Conservation (phyloP, 106 monocot genomes). For the Dendrobium nobile region DNA sequence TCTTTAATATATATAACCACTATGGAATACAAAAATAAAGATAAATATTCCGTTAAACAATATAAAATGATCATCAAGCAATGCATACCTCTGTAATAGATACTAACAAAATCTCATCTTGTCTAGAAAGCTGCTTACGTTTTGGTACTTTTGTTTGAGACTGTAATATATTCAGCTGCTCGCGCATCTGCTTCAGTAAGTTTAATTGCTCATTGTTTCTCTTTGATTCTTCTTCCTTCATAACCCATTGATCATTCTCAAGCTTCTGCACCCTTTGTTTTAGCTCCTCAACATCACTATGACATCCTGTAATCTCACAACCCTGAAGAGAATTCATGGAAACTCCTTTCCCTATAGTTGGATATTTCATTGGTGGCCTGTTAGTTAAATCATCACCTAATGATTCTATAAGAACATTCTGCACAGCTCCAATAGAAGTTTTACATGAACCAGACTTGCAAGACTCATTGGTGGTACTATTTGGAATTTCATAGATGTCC, state of each 20-base stretch:
- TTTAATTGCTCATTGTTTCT: slow-evolving; percentile 20
- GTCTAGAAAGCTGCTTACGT: slow-evolving; percentile 6
- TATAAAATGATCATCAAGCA: neutral
- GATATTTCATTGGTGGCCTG: neutral
- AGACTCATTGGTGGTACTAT: neutral
- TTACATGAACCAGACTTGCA: neutral
- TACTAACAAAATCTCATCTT: slow-evolving; percentile 10
- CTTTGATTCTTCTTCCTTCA: slow-evolving; percentile 16
- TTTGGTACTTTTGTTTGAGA: slow-evolving; percentile 9
- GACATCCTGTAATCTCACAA: too few relatives aligned
- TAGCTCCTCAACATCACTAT: slow-evolving; percentile 16
- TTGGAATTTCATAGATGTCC: slow-evolving; percentile 20
- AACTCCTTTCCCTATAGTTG: neutral
- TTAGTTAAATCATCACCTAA: neutral
- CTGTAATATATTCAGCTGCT: slow-evolving; percentile 25
- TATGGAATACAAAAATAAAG: neutral
- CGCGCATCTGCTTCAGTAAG: slow-evolving; percentile 20
- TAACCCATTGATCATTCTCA: slow-evolving; percentile 21
- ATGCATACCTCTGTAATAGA: slow-evolving; percentile 30
- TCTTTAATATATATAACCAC: neutral
- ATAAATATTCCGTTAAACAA: neutral
- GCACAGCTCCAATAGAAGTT: neutral
- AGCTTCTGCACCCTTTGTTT: slow-evolving; percentile 24
- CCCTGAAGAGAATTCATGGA: neutral
- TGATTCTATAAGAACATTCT: slow-evolving; percentile 4